Evolutionary conservation across 768 basidiomycete genomes (phyloP), one percentile per base, ranked within the genome.

Genomic region (Mycena metata): DNA sequence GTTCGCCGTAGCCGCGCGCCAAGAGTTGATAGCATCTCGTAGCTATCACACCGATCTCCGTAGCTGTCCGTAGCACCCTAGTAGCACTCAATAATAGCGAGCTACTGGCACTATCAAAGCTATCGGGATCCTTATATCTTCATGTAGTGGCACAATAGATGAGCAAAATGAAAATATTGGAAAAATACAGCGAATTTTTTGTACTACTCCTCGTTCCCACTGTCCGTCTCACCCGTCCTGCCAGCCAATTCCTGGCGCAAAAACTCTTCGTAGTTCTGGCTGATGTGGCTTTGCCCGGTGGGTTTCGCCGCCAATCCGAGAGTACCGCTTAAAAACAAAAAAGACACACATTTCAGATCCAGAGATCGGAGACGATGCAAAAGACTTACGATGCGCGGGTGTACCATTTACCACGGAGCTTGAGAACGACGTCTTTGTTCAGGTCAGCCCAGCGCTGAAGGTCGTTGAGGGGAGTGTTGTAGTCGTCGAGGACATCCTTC

Each of bases 151-250:
- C 30, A 30, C 6, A 6, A 6, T 30, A 30, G 30, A 30, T 30
- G 30, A 30, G 30, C 3, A 30, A 30, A 39, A 39, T 15, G 11
- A 39, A 5, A 39, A 39, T 39, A 39, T 39, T 16, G 33, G 50
- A 8, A 30, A 30, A n/a, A n/a, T n/a, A n/a, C n/a, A n/a, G 26
- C 5, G n/a, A 17, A 33, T 19, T 33, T 5, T n/a, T n/a, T 12
- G 39, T 39, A 33, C 26, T n/a, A n/a, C 30, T 51, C 10, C 30
- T 51, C 50, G 30, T 51, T 24, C 26, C 5, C 50, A 2, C 60
- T 61, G 17, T 61, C 60, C 8, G 49, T 61, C 17, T 24, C 35
- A 5, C 60, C 60, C 2, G 60, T 61, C 13, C 60, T 39, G 11
- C 47, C 49, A 2, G 21, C 60, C 21, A 61, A 16, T 15, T 61